Evolutionary conservation across 257 asterid species (phyloP).

Genomic region (Fraxinus anomala): DNA sequence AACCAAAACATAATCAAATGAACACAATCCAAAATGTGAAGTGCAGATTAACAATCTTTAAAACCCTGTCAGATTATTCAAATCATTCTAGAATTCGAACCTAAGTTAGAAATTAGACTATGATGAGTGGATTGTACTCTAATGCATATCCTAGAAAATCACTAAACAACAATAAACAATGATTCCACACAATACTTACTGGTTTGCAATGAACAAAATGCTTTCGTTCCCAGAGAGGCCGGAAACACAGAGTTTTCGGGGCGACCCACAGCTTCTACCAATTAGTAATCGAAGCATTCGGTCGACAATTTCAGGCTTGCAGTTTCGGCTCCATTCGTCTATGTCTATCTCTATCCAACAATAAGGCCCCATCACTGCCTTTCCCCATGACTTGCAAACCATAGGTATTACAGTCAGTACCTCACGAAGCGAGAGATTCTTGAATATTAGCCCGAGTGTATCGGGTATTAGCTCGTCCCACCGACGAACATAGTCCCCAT

Average conservation of each 20-base stretch:
- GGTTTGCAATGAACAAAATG: slow-evolving; percentile 59
- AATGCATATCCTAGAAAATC: background rate
- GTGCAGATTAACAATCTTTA: background rate
- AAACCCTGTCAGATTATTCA: background rate
- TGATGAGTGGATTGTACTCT: background rate
- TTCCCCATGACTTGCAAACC: slow-evolving; percentile 87
- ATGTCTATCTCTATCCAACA: slow-evolving; percentile 95
- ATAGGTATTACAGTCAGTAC: slow-evolving; percentile 73
- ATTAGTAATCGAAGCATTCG: slow-evolving; percentile 65
- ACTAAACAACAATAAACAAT: background rate
- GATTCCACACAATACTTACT: slow-evolving; percentile 45
- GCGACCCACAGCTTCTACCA: slow-evolving; percentile 69
- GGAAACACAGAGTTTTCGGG: slow-evolving; percentile 63
- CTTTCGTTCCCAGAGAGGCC: slow-evolving; percentile 53
- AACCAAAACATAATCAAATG: slow-evolving; percentile 29
- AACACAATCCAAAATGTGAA: slow-evolving; percentile 9
- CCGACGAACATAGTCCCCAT: slow-evolving; percentile 36
- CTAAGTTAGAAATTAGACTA: background rate
- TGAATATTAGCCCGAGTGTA: slow-evolving; percentile 81
- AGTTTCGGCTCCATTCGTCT: slow-evolving; percentile 76
- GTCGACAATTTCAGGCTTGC: slow-evolving; percentile 49
- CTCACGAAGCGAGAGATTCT: slow-evolving; percentile 65
- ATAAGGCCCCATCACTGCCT: slow-evolving; percentile 72
- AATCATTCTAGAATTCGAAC: background rate
- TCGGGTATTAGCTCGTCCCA: slow-evolving; percentile 91